phyloP scores from a whole-genome alignment of 208 protist species.

The Crithidia bombi region DNA sequence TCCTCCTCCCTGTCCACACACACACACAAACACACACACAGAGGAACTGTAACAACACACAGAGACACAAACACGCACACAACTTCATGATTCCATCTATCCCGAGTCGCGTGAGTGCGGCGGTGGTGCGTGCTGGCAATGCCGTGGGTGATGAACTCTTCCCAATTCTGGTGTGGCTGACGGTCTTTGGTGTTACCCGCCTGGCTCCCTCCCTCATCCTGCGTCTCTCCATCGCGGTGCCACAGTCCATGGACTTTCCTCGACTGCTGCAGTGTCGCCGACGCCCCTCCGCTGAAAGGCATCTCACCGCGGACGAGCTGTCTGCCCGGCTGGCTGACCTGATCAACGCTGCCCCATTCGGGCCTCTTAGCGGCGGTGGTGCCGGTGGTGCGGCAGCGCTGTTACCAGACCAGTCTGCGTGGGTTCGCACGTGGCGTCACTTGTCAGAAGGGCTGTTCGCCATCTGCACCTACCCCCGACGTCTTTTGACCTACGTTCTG shows the following conservation, averaged over 20 bases:
- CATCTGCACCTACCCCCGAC: constrained; percentile 19
- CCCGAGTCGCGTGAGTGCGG: background rate
- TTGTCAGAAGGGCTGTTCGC: constrained; percentile 19
- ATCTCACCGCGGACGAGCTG: constrained; percentile 24
- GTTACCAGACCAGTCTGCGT: constrained; percentile 1
- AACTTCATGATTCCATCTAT: background rate
- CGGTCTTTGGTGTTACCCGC: constrained; percentile 28
- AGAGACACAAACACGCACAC: background rate
- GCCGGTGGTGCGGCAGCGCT: background rate
- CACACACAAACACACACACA: no score
- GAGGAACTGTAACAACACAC: background rate
- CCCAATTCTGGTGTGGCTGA: constrained; percentile 26
- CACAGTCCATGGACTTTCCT: constrained; percentile 32
- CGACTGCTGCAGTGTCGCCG: constrained; percentile 33
- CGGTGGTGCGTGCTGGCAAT: constrained; percentile 12
- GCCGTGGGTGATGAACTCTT: constrained; percentile 31
- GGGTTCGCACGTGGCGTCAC: background rate
- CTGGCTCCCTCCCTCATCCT: constrained; percentile 26
- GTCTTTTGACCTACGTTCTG: constrained; percentile 23
- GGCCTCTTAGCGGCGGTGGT: constrained; percentile 6
- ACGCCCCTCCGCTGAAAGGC: background rate
- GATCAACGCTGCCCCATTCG: constrained; percentile 19
- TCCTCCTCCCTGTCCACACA: no score
- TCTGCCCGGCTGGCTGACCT: constrained; percentile 18
- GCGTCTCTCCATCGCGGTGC: constrained; percentile 29